phyloP scores from a whole-genome alignment of 2,329 filamentous ascomycete genomes.

The Massarina eburnea region DNA sequence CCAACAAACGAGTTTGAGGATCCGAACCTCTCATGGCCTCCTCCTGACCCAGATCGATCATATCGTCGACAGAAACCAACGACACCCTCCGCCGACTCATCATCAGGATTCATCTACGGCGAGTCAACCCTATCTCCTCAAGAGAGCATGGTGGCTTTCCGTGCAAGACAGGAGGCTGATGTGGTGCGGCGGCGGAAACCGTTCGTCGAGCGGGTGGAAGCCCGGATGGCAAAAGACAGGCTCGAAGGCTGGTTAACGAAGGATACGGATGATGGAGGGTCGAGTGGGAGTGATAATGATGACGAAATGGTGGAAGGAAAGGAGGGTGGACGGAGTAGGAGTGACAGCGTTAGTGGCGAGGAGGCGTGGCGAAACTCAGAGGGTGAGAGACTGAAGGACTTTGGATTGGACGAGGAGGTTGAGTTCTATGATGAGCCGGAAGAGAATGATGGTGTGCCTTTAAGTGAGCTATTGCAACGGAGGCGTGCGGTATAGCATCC shows the following conservation, averaged over 20 bases:
- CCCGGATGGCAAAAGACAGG: conserved; percentile 9
- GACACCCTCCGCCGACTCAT: too few species aligned
- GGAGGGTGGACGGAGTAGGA: conserved; percentile 11
- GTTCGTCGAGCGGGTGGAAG: conserved; percentile 47
- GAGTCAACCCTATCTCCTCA: conserved; percentile 39
- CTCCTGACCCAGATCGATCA: conserved; percentile 52
- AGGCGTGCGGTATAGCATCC: conserved; percentile 11
- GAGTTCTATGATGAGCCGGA: conserved; percentile 67
- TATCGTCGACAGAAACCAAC: conserved; percentile 15
- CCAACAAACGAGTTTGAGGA: conserved; percentile 76
- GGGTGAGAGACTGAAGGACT: conserved; percentile 73
- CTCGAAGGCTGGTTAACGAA: conserved; percentile 17
- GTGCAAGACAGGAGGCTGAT: conserved; percentile 56
- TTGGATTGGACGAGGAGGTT: conserved; percentile 75
- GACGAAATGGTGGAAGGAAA: conserved; percentile 12
- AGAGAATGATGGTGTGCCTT: conserved; percentile 61
- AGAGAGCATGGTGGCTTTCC: conserved; percentile 56
- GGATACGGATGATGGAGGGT: conserved; percentile 15
- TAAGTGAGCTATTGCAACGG: conserved; percentile 63
- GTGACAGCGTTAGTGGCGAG: conserved; percentile 48
- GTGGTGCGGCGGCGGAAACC: conserved; percentile 44
- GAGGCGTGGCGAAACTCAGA: conserved; percentile 73
- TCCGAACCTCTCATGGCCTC: conserved; percentile 47
- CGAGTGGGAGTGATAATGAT: conserved; percentile 13
- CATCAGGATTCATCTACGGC: conserved; percentile 38